Conservation (phyloP, 2,329 filamentous ascomycete species). For the Fusarium chuoi region DNA sequence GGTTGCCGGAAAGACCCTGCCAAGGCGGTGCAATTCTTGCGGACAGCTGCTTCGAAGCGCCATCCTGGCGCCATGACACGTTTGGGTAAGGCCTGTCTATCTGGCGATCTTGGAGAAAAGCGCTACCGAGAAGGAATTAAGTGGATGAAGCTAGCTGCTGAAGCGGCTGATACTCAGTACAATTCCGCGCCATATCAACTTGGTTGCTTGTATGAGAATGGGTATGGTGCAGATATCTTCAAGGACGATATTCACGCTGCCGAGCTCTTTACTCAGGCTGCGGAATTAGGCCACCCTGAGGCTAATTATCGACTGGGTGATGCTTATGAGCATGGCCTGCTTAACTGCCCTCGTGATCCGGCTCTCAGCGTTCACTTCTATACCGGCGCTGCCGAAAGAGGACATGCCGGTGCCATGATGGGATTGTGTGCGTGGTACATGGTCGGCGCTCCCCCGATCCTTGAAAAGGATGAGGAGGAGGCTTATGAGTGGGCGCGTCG, state of each 20-base stretch:
- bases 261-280: constrained; percentile 92
- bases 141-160: constrained; percentile 93
- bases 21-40: constrained; percentile 94
- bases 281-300: constrained; percentile 88
- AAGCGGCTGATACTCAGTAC: constrained; percentile 90
- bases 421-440: constrained; percentile 98
- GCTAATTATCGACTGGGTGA: constrained; percentile 92
- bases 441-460: constrained; percentile 88
- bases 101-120: constrained; percentile 87
- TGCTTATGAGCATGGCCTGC: constrained; percentile 91
- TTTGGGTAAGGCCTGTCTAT: constrained; percentile 88
- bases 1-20: constrained; percentile 88
- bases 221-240: constrained; percentile 96
- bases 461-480: constrained; percentile 95
- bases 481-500: constrained; percentile 95
- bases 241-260: constrained; percentile 90
- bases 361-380: constrained; percentile 97
- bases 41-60: constrained; percentile 89
- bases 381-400: constrained; percentile 86
- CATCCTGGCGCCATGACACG: constrained; percentile 96
- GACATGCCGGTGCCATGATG: constrained; percentile 94
- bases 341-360: constrained; percentile 89
- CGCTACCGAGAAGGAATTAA: constrained; percentile 92
- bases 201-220: constrained; percentile 86
- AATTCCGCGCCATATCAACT: constrained; percentile 93